Conservation (phyloP, 495 filamentous ascomycete species). For the Penicillium tannophilum region DNA sequence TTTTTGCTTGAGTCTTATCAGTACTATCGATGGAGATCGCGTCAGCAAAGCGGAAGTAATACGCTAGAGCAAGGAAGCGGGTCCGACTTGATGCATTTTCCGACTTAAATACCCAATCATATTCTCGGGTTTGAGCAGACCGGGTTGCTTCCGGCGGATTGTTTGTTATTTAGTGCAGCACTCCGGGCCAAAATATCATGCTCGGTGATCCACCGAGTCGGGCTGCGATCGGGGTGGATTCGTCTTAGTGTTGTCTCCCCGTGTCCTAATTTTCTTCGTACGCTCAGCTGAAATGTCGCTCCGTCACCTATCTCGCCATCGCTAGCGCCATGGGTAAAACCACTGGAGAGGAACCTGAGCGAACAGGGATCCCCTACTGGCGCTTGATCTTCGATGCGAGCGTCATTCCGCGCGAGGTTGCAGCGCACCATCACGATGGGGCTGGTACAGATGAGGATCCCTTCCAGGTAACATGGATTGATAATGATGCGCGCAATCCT, state of each 20-base stretch:
- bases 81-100: background rate
- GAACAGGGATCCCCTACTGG: conserved; percentile 16
- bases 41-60: background rate
- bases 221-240: background rate
- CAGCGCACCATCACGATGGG: conserved; percentile 56
- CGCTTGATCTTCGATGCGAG: conserved; percentile 39
- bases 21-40: background rate
- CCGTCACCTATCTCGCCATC: background rate
- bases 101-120: background rate
- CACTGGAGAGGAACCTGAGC: background rate
- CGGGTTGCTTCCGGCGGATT: background rate
- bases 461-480: conserved; percentile 65
- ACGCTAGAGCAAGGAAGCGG: background rate
- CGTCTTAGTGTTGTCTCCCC: background rate
- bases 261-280: background rate
- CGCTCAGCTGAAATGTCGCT: background rate
- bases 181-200: background rate
- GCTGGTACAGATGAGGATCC: conserved; percentile 64
- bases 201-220: background rate
- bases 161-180: background rate
- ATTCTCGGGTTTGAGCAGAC: background rate
- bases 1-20: background rate
- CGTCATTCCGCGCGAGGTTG: conserved; percentile 40
- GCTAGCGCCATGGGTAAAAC: background rate
- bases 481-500: conserved; percentile 61